phyloP scores from a whole-genome alignment of 169 alveolate genomes.

The Cryptosporidium parvum region DNA sequence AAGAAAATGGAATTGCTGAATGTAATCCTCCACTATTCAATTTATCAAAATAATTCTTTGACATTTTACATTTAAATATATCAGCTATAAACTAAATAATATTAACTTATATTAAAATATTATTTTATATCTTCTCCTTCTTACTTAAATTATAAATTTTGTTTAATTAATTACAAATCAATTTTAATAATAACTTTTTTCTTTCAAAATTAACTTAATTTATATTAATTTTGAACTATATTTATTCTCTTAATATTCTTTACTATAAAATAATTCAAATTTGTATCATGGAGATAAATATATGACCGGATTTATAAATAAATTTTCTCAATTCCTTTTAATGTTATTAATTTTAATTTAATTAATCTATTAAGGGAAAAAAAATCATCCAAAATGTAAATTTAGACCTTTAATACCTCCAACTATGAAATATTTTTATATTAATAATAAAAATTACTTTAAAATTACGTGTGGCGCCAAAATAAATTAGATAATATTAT shows the following conservation, averaged over 20 bases:
- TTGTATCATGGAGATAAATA: neutral
- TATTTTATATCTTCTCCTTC: neutral
- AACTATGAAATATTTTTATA: too few species aligned
- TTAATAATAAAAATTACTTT: neutral
- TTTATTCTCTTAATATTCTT: too few species aligned
- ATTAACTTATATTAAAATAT: too few species aligned
- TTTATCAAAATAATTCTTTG: constrained; percentile 43
- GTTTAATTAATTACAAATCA: too few species aligned
- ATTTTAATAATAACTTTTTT: too few species aligned
- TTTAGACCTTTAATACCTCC: neutral
- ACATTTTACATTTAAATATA: constrained; percentile 6
- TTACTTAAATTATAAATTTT: too few species aligned
- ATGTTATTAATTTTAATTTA: too few species aligned
- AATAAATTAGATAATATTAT: too few species aligned
- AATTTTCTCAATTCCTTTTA: neutral
- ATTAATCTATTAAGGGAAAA: too few species aligned
- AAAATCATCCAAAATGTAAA: neutral
- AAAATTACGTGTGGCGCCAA: neutral
- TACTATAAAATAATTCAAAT: too few species aligned
- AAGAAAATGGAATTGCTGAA: constrained; percentile 28
- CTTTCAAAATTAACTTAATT: neutral
- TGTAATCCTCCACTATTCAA: constrained; percentile 3
- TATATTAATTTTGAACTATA: neutral
- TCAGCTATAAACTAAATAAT: too few species aligned
- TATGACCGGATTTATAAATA: too few species aligned